Evolutionary conservation across 2,329 filamentous ascomycete species (phyloP).

Genomic region (Neonectria sp.): DNA sequence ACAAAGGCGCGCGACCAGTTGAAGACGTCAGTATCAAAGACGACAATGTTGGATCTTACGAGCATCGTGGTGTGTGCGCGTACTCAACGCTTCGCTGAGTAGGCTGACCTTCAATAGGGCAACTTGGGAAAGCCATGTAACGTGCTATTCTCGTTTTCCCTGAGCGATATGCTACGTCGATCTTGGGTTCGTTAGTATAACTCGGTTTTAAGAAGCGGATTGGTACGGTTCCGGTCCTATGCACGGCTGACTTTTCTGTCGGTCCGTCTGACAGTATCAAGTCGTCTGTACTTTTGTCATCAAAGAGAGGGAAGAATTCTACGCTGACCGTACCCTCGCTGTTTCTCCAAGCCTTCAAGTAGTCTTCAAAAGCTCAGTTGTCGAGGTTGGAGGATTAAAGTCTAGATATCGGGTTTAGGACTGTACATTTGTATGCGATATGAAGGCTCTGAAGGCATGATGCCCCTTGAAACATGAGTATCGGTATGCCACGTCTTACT

Average conservation of each 20-base stretch:
- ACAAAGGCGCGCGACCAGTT: too few species aligned
- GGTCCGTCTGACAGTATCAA: background rate
- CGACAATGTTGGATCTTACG: too few species aligned
- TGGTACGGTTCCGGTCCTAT: background rate
- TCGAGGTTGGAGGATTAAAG: background rate
- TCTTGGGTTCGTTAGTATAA: too few species aligned
- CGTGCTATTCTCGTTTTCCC: too few species aligned
- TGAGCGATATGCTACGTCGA: too few species aligned
- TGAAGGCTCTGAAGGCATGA: background rate
- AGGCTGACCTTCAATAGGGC: too few species aligned
- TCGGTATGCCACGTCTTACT: background rate
- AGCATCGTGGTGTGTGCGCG: too few species aligned
- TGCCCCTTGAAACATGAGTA: background rate
- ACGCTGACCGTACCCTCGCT: background rate
- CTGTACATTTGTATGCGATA: constrained; percentile 1
- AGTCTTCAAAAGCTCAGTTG: constrained; percentile 1
- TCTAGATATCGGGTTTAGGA: background rate
- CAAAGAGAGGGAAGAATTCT: background rate
- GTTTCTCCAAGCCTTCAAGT: background rate
- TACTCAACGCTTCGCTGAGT: too few species aligned
- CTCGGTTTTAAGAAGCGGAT: too few species aligned
- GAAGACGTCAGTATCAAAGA: too few species aligned
- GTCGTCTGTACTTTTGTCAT: background rate
- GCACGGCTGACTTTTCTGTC: background rate
- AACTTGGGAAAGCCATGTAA: too few species aligned